Conservation (phyloP, 2,329 filamentous ascomycete genomes). For the Emergomyces pasteurianus region DNA sequence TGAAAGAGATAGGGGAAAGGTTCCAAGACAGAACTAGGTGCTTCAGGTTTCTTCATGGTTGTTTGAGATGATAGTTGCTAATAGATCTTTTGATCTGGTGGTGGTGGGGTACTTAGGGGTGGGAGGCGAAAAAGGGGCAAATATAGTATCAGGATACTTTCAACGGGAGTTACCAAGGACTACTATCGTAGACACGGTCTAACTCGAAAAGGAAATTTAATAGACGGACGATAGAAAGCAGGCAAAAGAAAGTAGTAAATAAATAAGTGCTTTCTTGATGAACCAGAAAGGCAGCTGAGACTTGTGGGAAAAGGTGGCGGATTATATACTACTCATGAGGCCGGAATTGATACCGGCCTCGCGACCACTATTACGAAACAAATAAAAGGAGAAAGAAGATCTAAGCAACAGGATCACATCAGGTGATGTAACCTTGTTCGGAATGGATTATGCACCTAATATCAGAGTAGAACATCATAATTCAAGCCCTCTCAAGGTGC, state of each 20-base stretch:
- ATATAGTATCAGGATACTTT: background rate
- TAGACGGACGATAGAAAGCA: constrained; percentile 16
- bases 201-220: background rate
- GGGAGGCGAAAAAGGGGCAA: background rate
- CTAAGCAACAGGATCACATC: background rate
- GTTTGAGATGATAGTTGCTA: background rate
- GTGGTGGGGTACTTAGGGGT: background rate
- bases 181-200: background rate
- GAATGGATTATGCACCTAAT: background rate
- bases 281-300: background rate
- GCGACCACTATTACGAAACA: constrained; percentile 27
- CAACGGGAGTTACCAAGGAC: background rate
- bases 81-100: background rate
- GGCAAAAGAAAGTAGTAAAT: constrained; percentile 12
- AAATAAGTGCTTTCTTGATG: background rate
- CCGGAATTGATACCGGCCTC: constrained; percentile 38
- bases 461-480: background rate
- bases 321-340: constrained; percentile 32
- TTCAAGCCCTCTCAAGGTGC: background rate
- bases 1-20: constrained; percentile 34
- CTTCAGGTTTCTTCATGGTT: constrained; percentile 27
- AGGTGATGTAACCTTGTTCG: constrained; percentile 1
- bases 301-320: constrained; percentile 6
- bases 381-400: constrained; percentile 10
- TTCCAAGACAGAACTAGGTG: constrained; percentile 25